Conservation (phyloP, 345 rosid species). For the Populus davidiana region DNA sequence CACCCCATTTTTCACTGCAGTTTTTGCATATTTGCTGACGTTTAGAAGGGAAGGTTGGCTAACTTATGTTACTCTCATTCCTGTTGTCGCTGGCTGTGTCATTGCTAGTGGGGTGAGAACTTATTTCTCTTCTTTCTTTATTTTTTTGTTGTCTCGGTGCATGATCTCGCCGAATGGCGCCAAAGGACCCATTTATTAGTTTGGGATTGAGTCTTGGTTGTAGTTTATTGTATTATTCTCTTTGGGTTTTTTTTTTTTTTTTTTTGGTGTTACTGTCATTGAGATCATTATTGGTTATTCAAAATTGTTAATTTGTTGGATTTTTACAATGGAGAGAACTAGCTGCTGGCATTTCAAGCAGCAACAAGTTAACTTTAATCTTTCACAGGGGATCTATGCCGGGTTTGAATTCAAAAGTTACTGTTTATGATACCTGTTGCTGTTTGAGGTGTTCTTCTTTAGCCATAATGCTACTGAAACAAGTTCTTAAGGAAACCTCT, state of each 20-base stretch:
- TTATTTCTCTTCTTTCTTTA: not conserved
- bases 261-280: not conserved
- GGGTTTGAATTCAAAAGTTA: not conserved
- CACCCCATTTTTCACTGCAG: constrained; percentile 47
- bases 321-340: not conserved
- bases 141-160: not conserved
- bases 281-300: not conserved
- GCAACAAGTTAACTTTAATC: not conserved
- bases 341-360: not conserved
- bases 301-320: not conserved
- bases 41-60: constrained; percentile 35
- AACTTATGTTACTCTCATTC: constrained; percentile 40
- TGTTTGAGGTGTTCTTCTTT: not conserved
- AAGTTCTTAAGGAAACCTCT: not conserved
- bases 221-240: not conserved
- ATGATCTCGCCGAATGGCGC: not conserved
- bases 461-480: not conserved
- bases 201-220: not conserved
- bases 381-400: not conserved
- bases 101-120: constrained; percentile 44
- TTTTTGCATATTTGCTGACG: constrained; percentile 39
- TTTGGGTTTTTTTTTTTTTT: not conserved
- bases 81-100: constrained; percentile 45
- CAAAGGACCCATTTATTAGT: not conserved
- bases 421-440: not conserved